A percentile compares a stretch with the other conserved stretches of the same genome.
phyloP scores from a whole-genome alignment of 495 filamentous ascomycete species.

The Oleoguttula mirabilis region DNA sequence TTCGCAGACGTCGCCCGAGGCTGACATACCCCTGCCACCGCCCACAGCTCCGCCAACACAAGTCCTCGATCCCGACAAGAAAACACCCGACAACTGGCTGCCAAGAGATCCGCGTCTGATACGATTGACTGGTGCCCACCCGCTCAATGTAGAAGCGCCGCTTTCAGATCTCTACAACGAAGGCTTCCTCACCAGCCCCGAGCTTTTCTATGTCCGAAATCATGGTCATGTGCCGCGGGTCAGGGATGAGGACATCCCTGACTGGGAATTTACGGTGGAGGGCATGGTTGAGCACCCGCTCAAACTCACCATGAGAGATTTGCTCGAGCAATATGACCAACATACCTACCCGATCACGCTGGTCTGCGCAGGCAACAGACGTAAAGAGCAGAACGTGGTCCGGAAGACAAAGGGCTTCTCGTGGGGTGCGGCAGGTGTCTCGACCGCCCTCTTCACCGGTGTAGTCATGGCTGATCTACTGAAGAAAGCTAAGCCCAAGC shows the following conservation, averaged over 20 bases:
- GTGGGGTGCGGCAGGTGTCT: conserved; percentile 84
- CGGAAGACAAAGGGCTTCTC: conserved; percentile 93
- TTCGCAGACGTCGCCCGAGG: background rate
- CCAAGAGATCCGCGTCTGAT: conserved; percentile 77
- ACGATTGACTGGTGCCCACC: conserved; percentile 79
- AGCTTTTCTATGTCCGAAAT: conserved; percentile 92
- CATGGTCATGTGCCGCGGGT: conserved; percentile 81
- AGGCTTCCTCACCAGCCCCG: conserved; percentile 80
- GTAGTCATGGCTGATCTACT: conserved; percentile 66
- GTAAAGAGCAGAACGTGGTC: conserved; percentile 90
- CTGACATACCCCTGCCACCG: conserved; percentile 60
- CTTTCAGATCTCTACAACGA: conserved; percentile 70
- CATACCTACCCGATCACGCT: conserved; percentile 80
- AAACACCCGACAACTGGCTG: conserved; percentile 80
- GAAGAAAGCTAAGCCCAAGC: conserved; percentile 51
- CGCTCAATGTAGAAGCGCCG: conserved; percentile 89
- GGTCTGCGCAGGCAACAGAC: conserved; percentile 85
- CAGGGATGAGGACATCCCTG: conserved; percentile 54
- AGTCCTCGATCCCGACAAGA: conserved; percentile 61
- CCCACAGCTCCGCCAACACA: conserved; percentile 46
- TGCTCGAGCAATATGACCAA: conserved; percentile 67
- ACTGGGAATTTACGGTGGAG: conserved; percentile 81
- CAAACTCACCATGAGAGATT: conserved; percentile 58
- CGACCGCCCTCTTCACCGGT: conserved; percentile 83
- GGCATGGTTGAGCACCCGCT: conserved; percentile 71